Conservation (phyloP, 2,329 filamentous ascomycete genomes). For the Neofusicoccum cordaticola region DNA sequence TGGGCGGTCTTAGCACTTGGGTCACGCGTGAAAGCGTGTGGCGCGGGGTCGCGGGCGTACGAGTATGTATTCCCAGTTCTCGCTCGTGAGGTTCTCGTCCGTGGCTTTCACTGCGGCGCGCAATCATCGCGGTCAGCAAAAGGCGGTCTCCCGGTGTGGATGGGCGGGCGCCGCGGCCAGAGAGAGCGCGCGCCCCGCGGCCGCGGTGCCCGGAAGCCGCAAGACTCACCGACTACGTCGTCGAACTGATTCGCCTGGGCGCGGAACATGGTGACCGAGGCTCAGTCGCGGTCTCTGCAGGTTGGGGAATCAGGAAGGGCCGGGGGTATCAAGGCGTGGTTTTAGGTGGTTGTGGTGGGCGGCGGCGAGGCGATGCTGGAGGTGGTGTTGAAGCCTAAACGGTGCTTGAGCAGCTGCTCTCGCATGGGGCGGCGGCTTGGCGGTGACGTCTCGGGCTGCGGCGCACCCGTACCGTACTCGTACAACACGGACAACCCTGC, state of each 20-base stretch:
- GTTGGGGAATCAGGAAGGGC: slow-evolving; percentile 1
- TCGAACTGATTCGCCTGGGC: slow-evolving; percentile 66
- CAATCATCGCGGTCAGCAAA: slow-evolving; percentile 23
- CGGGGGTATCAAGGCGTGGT: neutral
- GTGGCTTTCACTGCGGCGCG: slow-evolving; percentile 69
- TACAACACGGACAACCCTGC: neutral
- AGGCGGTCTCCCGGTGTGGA: neutral
- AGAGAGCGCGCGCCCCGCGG: neutral
- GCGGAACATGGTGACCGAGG: slow-evolving; percentile 42
- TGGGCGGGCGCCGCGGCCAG: neutral
- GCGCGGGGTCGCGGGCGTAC: slow-evolving; percentile 37
- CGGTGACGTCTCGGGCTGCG: slow-evolving; percentile 3
- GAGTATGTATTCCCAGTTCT: slow-evolving; percentile 71
- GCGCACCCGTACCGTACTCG: neutral
- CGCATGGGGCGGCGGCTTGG: neutral
- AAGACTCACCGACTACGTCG: slow-evolving; percentile 62
- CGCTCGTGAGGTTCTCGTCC: slow-evolving; percentile 92
- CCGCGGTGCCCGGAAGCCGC: slow-evolving; percentile 3
- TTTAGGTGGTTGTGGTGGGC: neutral
- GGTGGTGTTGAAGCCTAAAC: slow-evolving; percentile 12
- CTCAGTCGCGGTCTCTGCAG: neutral
- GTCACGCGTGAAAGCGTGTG: neutral
- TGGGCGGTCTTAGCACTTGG: slow-evolving; percentile 16
- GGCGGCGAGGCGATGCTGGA: neutral
- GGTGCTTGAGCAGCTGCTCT: neutral